Evolutionary conservation across 495 filamentous ascomycete genomes (phyloP), one percentile per base, ranked within the genome.

Genomic region (Usnea hakonensis): DNA sequence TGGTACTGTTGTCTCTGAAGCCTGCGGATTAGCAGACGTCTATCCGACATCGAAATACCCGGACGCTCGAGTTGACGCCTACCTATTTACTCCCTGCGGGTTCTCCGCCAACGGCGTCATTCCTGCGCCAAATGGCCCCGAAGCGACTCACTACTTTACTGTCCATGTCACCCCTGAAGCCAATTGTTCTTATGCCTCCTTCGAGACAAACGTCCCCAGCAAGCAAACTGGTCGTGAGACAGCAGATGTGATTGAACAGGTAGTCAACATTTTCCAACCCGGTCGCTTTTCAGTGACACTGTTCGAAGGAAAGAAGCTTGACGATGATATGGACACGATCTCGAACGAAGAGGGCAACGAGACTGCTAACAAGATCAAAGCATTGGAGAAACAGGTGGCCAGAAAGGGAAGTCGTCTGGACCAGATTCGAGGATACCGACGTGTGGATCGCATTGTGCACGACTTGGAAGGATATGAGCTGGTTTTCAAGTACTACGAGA

Each of bases 111-210:
- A 99, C 67, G 95, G 90, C 55, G 91, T 99, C 46, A 84, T 99
- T 46, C 95, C 95, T 17, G 86, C 90, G 54, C 87, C 92, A 5
- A 76, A 79, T 21, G 81, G 80, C 60, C 77, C 75, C 41, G 78
- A 76, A 36, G 82, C 80, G 41, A 90, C 87, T 21, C 90, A 97
- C 76, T 99, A 99, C 75, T 99, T 96, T 80, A 99, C 93, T 3
- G 95, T 99, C 48, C 95, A 99, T 72, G 95, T 99, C 63, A 99
- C 95, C 0, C 95, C 95, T 1, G 95, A 99, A 79, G 89, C 94
- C 37, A 85, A 95, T 69, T 99, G 93, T 80, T 96, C 91, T n/a
- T 99, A 96, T 70, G 95, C 95, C 19, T 96, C 91, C 6, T 99
- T 99, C 70, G 95, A 99, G 80, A 97, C 95, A 66, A 97, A 99